Percentiles rank a stretch among this genome's conserved stretches.
These are phyloP conservation scores for Barnettozyma siamensis DNA, from an alignment of 805 yeast genomes.

Conservation along the genomic window DNA sequence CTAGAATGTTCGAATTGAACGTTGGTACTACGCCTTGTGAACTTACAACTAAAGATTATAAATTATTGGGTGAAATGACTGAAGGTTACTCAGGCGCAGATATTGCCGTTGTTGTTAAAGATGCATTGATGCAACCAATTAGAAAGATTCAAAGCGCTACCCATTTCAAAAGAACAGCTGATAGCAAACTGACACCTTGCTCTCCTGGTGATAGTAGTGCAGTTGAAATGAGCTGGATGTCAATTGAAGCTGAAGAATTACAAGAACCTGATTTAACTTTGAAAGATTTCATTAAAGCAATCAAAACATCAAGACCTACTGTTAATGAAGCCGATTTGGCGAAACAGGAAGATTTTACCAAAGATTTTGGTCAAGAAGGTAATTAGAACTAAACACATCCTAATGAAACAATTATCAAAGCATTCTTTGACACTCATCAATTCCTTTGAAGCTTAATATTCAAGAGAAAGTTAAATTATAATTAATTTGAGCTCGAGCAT, in stretches of 20 bases:
- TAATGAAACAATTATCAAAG: no score
- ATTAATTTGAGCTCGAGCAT: no score
- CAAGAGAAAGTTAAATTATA: no score
- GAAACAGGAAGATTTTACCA: constrained; percentile 82
- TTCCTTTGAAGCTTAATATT: no score
- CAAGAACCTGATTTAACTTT: constrained; percentile 85
- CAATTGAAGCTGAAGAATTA: constrained; percentile 81
- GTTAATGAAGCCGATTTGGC: constrained; percentile 80
- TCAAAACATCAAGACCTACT: constrained; percentile 89
- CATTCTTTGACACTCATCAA: no score
- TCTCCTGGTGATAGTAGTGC: constrained; percentile 95
- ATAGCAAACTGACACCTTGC: constrained; percentile 72
- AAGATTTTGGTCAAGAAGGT: constrained; percentile 97
- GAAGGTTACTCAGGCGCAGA: constrained; percentile 98
- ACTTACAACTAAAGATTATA: constrained; percentile 65
- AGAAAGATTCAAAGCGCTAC: constrained; percentile 94
- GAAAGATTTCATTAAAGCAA: constrained; percentile 89
- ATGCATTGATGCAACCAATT: constrained; percentile 97
- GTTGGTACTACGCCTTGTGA: constrained; percentile 87
- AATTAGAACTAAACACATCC: constrained; percentile 37
- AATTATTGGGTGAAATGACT: constrained; percentile 82
- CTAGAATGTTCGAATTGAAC: constrained; percentile 89
- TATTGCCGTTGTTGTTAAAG: constrained; percentile 92
- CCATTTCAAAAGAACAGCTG: constrained; percentile 67
- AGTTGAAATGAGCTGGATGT: constrained; percentile 88